These are phyloP conservation scores for Astragalus glycyphyllos DNA, from an alignment of 306 rosid species.

Conservation along the genomic window DNA sequence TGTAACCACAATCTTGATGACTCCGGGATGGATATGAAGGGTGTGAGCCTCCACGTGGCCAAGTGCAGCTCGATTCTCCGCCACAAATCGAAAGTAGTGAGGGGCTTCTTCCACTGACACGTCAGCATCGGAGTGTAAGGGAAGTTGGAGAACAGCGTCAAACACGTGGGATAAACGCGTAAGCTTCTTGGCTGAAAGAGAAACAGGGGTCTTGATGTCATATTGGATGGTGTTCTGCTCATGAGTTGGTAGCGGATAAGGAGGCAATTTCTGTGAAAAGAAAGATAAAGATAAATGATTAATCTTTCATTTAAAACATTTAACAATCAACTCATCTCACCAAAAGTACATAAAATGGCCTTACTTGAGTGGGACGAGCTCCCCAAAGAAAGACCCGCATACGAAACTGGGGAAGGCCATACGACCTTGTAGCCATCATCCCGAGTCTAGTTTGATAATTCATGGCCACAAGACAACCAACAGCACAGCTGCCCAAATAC, in stretches of 20 bases:
- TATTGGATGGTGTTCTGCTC: no score
- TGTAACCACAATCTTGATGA: constrained; percentile 3
- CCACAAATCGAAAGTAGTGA: background rate
- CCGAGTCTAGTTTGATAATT: constrained; percentile 83
- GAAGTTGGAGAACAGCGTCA: constrained; percentile 5
- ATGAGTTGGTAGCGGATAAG: constrained; percentile 60
- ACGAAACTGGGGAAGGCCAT: constrained; percentile 83
- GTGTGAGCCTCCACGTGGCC: constrained; percentile 22
- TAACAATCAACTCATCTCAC: background rate
- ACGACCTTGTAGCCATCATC: constrained; percentile 85
- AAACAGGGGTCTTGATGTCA: no score
- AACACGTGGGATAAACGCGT: constrained; percentile 19
- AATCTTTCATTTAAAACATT: background rate
- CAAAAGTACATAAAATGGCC: background rate
- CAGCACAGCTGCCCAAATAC: constrained; percentile 75
- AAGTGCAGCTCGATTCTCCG: background rate
- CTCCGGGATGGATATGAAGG: constrained; percentile 21
- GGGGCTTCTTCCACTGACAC: background rate
- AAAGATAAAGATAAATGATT: background rate
- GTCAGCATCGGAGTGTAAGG: constrained; percentile 20
- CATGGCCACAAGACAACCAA: constrained; percentile 78
- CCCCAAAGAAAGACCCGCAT: constrained; percentile 92
- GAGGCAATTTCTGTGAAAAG: constrained; percentile 48
- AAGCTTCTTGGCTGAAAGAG: no score
- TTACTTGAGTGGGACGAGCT: constrained; percentile 64